These are phyloP conservation scores for Saururus chinensis DNA, from an alignment of 164 flowering plant species.

Conservation along the genomic window DNA sequence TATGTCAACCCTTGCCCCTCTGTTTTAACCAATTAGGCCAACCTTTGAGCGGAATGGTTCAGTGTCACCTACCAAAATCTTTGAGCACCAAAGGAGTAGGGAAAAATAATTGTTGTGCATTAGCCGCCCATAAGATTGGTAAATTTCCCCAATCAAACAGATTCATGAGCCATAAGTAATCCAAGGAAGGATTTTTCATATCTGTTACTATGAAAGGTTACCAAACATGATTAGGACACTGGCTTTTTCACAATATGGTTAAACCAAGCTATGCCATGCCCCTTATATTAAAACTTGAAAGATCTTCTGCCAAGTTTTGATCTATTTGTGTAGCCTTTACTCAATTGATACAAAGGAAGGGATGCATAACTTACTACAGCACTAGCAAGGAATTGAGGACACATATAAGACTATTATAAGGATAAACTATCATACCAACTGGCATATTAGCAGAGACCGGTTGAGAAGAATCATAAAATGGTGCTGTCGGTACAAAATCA, in stretches of 20 bases:
- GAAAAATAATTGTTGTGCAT: no score
- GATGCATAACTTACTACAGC: not conserved
- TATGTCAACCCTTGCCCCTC: no score
- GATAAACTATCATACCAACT: constrained; percentile 27
- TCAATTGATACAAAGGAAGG: not conserved
- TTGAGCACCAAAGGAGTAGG: no score
- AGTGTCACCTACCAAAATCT: no score
- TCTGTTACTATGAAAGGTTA: not conserved
- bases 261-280: not conserved
- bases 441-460: constrained; percentile 18
- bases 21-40: no score
- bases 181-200: no score
- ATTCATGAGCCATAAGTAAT: not conserved
- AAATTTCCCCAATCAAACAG: not conserved
- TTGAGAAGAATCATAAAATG: constrained; percentile 41
- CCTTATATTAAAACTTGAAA: no score
- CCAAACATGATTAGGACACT: not conserved
- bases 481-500: constrained; percentile 58
- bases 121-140: no score
- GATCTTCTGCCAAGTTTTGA: not conserved
- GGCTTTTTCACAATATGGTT: not conserved
- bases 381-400: not conserved
- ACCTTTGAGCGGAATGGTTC: no score
- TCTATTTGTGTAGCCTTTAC: not conserved
- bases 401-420: not conserved